phyloP scores from a whole-genome alignment of 78 protist genomes.

The Protostelium mycophagum region DNA sequence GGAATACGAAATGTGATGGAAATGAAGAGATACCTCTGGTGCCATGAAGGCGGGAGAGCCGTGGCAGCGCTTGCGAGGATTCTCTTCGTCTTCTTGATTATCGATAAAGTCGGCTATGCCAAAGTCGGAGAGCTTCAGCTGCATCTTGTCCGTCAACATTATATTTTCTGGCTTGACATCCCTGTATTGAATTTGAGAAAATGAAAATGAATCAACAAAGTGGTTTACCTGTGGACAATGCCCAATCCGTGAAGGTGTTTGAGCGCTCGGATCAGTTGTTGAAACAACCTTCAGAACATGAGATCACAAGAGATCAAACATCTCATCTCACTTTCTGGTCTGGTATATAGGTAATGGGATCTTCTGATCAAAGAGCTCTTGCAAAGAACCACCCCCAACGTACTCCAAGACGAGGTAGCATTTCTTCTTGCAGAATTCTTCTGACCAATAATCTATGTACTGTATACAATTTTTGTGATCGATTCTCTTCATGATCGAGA shows the following conservation, averaged over 20 bases:
- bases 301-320: background rate
- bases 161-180: conserved; percentile 74
- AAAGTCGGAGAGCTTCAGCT: conserved; percentile 59
- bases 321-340: conserved; percentile 8
- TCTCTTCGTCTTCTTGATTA: conserved; percentile 35
- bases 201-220: background rate
- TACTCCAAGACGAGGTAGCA: conserved; percentile 59
- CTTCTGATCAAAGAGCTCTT: conserved; percentile 29
- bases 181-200: background rate
- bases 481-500: conserved; percentile 32
- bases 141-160: conserved; percentile 27
- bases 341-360: conserved; percentile 27
- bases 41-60: conserved; percentile 81
- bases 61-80: conserved; percentile 32
- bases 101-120: conserved; percentile 57
- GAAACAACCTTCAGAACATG: conserved; percentile 16
- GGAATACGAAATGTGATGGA: conserved; percentile 48
- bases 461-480: conserved; percentile 44
- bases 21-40: too few relatives aligned
- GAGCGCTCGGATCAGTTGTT: conserved; percentile 50
- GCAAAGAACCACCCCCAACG: conserved; percentile 64
- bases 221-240: conserved; percentile 51
- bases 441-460: conserved; percentile 41
- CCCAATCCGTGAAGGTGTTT: conserved; percentile 64
- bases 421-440: conserved; percentile 48